These are phyloP conservation scores for Serendipita sp. DNA, from an alignment of 768 basidiomycete genomes.

Conservation along the genomic window DNA sequence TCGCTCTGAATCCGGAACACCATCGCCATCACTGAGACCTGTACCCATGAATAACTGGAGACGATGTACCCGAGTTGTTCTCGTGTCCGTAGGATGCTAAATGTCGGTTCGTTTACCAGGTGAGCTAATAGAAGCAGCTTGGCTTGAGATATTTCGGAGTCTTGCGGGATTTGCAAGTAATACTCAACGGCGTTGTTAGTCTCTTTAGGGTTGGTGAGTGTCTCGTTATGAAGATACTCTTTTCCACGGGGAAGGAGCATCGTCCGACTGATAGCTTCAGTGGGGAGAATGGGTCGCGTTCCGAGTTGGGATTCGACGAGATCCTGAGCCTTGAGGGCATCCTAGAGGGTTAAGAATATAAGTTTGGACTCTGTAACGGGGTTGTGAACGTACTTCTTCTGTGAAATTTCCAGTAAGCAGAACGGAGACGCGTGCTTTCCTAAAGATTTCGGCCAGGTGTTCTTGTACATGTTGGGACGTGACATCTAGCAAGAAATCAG, in stretches of 20 bases:
- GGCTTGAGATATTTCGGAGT: conserved; percentile 38
- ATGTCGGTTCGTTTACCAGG: conserved; percentile 80
- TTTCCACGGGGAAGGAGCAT: conserved; percentile 59
- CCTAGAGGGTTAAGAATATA: conserved; percentile 27
- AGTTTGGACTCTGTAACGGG: not conserved
- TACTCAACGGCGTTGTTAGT: conserved; percentile 78
- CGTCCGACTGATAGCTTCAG: conserved; percentile 20
- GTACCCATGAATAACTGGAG: conserved; percentile 16
- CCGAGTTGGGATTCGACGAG: conserved; percentile 51
- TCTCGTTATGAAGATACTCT: conserved; percentile 49
- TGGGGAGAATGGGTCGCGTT: conserved; percentile 27
- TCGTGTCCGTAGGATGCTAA: conserved; percentile 78
- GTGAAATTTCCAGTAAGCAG: conserved; percentile 73
- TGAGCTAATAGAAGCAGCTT: conserved; percentile 57
- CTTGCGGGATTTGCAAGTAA: conserved; percentile 61
- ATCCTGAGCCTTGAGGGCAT: conserved; percentile 57
- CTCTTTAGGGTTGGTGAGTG: conserved; percentile 69
- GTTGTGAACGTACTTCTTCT: conserved; percentile 45
- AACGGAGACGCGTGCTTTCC: conserved; percentile 49
- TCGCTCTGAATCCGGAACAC: conserved; percentile 78
- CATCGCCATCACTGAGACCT: conserved; percentile 28
- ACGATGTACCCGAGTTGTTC: conserved; percentile 96
- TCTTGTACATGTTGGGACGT: conserved; percentile 51
- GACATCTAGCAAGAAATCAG: conserved; percentile 33
- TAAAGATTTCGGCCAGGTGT: conserved; percentile 44